Percentiles rank a stretch among this genome's conserved stretches.
These are phyloP conservation scores for Fusarium mexicanum DNA, from an alignment of 2,329 filamentous ascomycete species.

Conservation along the genomic window DNA sequence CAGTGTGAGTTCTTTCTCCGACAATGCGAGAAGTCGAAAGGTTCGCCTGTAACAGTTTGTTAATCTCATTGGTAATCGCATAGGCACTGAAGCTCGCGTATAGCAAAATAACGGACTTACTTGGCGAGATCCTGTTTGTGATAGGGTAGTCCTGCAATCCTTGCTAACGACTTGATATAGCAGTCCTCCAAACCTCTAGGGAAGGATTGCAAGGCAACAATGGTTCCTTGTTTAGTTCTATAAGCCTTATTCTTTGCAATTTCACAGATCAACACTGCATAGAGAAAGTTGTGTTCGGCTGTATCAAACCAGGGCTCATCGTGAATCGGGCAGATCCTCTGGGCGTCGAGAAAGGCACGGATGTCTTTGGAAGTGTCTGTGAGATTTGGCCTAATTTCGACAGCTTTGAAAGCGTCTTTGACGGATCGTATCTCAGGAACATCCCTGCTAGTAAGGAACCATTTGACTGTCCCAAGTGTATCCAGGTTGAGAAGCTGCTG, in stretches of 20 bases:
- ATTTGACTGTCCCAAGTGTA: background rate
- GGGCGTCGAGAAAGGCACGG: background rate
- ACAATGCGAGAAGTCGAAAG: background rate
- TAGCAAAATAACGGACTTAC: background rate
- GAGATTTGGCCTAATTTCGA: background rate
- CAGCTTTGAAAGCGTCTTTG: background rate
- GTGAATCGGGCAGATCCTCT: background rate
- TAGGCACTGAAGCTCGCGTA: rapidly evolving
- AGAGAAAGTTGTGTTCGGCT: background rate
- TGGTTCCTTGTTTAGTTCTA: background rate
- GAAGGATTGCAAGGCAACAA: background rate
- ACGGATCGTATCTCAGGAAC: background rate
- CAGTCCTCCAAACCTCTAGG: background rate
- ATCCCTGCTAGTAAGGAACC: background rate
- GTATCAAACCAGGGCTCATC: background rate
- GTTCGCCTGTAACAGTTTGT: background rate
- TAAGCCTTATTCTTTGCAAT: background rate
- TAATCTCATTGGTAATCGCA: rapidly evolving
- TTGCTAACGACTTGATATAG: background rate
- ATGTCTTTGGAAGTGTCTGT: background rate
- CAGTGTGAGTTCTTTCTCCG: background rate
- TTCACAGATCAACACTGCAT: background rate
- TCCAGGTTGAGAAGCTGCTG: background rate
- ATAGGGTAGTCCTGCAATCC: background rate
- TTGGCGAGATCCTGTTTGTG: background rate